Percentiles rank a stretch among this genome's conserved stretches.
Conservation (phyloP, 78 protist genomes). For the Anaeramoeba ignava region DNA sequence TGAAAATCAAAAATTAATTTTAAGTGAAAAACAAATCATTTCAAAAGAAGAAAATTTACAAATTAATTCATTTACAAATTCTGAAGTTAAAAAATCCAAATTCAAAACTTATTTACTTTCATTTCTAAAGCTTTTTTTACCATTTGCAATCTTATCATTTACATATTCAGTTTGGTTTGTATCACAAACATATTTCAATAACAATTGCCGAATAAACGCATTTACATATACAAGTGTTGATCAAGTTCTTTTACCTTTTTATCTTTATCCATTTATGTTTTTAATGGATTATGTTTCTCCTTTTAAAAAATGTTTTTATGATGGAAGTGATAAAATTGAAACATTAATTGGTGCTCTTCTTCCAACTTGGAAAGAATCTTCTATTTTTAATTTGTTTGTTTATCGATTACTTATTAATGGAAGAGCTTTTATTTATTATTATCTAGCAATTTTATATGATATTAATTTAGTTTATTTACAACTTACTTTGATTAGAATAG, state of each 20-base stretch:
- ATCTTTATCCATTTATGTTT: slow-evolving; percentile 30
- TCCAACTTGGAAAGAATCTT: slow-evolving; percentile 23
- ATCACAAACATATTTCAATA: slow-evolving; percentile 9
- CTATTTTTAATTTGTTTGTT: slow-evolving; percentile 7
- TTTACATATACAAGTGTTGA: slow-evolving; percentile 51
- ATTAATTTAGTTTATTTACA: slow-evolving; percentile 35
- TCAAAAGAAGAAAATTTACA: no score
- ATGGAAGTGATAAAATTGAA: slow-evolving; percentile 21
- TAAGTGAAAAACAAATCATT: no score
- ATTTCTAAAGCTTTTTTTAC: no score
- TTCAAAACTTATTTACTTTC: no score
- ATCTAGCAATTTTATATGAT: slow-evolving; percentile 41
- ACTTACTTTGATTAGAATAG: slow-evolving; percentile 32
- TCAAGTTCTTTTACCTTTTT: slow-evolving; percentile 41
- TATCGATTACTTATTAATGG: slow-evolving; percentile 40
- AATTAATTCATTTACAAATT: no score
- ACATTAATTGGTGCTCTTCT: slow-evolving; percentile 18
- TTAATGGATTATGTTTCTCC: slow-evolving; percentile 24
- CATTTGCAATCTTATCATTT: no score
- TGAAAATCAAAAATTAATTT: no score
- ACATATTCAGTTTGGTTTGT: no score
- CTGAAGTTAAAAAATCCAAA: no score
- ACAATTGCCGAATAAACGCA: slow-evolving; percentile 24
- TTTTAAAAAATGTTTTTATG: not conserved
- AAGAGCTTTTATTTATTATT: slow-evolving; percentile 42